Evolutionary conservation across 192 early-diverging fungal species (phyloP), one percentile per base, ranked within the genome.

Genomic region (Coemansia sp.): DNA sequence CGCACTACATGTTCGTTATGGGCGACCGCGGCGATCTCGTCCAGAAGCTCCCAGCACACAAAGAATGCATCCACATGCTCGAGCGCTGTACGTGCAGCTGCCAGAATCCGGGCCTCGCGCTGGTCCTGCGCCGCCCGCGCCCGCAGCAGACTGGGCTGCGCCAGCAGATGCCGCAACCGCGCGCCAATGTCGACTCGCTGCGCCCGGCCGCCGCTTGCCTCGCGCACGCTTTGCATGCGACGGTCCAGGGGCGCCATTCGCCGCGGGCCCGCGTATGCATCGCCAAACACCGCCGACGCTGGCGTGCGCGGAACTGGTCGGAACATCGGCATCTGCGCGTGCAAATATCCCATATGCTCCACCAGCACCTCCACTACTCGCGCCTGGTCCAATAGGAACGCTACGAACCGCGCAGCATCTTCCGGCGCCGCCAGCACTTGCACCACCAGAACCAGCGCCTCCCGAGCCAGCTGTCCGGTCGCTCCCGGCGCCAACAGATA

Each of bases 11-110:
- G 60, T 19, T 43, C 29, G 17, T 63, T 64, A 29, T 25, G n/a
- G 9, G 58, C 67, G 0, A 60, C 64, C 10, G 52, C 39, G 3
- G 69, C 56, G 1, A 81, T 27, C 49, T 81, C 78, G 60, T 81
- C 78, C 2, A 81, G 54, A 35, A 81, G 73, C 64, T 81, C 78
- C 78, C 78, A 81, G 56, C 73, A 72, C 2, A 81, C 35, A 38
- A 81, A 81, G 25, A 81, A 72, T 23, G 69, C 73, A 23, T 81
- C 78, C 22, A 81, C 73, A 32, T 63, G 71, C 35, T 70, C 71
- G 22, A 73, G 56, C 7, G 62, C 32, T n/a, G 32, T 5, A 0
- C 64, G 55, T 38, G 70, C 64, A 3, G 70, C 62, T 1, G 58
- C 57, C 17, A 70, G 61, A 5, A 70, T 67, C 1, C 45, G 60